phyloP scores from a whole-genome alignment of 176 grass and related monocot species.

The Poa pratensis region DNA sequence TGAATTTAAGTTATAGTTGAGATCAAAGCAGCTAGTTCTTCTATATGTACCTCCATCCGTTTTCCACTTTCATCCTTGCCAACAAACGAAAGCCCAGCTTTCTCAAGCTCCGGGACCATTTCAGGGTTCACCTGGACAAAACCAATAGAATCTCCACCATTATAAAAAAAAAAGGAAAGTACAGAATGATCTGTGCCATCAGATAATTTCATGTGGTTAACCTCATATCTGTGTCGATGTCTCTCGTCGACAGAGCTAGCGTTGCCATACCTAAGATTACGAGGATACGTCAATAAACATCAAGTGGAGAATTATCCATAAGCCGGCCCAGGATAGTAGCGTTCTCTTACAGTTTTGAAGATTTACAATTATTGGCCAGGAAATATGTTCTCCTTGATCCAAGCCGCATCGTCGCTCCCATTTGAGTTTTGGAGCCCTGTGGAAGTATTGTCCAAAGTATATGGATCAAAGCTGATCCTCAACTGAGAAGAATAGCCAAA shows the following conservation, averaged over 20 bases:
- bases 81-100: constrained; percentile 84
- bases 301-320: constrained; percentile 13
- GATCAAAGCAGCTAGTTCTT: constrained; percentile 1
- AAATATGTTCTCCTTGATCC: constrained; percentile 93
- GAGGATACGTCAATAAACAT: not conserved
- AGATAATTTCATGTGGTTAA: constrained; percentile 46
- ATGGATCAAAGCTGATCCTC: constrained; percentile 37
- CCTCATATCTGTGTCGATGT: constrained; percentile 98
- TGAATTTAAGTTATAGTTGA: constrained; percentile 5
- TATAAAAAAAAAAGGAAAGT: not conserved
- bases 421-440: constrained; percentile 95
- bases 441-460: constrained; percentile 31
- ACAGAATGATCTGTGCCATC: not conserved
- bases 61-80: constrained; percentile 83
- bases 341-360: constrained; percentile 79
- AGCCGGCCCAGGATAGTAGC: not conserved
- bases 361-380: constrained; percentile 59
- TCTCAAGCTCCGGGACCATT: constrained; percentile 84
- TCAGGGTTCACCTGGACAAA: constrained; percentile 87
- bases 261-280: constrained; percentile 73
- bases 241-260: constrained; percentile 69
- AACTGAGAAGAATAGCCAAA: constrained; percentile 11
- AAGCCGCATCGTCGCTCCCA: constrained; percentile 95
- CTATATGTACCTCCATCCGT: constrained; percentile 86
- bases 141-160: constrained; percentile 26